phyloP scores from a whole-genome alignment of 2,329 filamentous ascomycete genomes.

The Aspergillus transmontanensis region DNA sequence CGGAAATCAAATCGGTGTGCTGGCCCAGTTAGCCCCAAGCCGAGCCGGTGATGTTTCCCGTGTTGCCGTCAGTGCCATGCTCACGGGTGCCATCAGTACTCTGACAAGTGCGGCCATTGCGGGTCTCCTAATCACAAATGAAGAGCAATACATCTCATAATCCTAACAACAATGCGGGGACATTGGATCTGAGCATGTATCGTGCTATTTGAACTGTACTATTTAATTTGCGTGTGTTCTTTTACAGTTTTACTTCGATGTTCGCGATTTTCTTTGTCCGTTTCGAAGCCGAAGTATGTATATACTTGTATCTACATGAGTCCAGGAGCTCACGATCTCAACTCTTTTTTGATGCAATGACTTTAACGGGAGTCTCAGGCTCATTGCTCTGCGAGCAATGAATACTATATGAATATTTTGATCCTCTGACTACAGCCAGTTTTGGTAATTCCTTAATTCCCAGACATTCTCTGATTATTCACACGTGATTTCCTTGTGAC shows the following conservation, averaged over 20 bases:
- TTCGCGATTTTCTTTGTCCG: not conserved
- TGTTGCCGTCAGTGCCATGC: conserved; percentile 74
- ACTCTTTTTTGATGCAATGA: not conserved
- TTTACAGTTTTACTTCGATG: not conserved
- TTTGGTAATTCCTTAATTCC: not conserved
- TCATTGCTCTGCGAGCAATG: conserved; percentile 2
- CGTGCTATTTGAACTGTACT: not conserved
- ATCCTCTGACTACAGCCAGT: too few relatives aligned
- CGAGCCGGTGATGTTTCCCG: conserved; percentile 74
- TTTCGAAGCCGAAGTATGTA: not conserved
- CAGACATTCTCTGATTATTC: not conserved
- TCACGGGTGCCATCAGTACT: conserved; percentile 77
- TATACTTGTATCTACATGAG: not conserved
- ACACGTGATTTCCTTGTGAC: not conserved
- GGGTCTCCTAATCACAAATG: conserved; percentile 69
- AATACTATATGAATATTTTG: not conserved
- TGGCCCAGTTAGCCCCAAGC: conserved; percentile 76
- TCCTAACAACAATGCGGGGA: not conserved
- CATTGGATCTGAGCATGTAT: not conserved
- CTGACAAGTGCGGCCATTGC: conserved; percentile 77
- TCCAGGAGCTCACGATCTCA: not conserved
- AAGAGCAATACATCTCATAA: conserved; percentile 30
- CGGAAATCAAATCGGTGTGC: conserved; percentile 86
- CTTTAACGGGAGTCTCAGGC: not conserved
- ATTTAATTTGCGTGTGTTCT: not conserved